Evolutionary conservation across 768 basidiomycete species (phyloP).

Genomic region (Phaeotremella skinneri): DNA sequence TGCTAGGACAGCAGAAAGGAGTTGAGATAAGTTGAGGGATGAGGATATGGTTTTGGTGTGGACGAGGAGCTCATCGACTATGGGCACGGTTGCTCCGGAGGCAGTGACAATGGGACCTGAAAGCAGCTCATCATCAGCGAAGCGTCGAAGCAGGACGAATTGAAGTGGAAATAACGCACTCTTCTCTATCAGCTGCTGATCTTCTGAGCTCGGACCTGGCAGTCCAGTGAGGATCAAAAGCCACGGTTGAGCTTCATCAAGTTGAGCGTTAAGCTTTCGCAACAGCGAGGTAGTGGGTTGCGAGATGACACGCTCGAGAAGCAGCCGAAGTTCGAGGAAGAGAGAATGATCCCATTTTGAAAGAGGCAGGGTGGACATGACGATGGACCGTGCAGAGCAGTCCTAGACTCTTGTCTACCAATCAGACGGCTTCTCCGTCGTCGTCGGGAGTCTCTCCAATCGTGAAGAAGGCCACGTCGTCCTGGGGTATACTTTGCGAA

Average conservation of each 20-base stretch:
- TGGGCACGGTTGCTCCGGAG: slow-evolving; percentile 27
- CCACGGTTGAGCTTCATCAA: slow-evolving; percentile 44
- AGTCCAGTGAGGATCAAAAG: slow-evolving; percentile 26
- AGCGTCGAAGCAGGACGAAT: too few relatives aligned
- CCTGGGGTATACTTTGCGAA: too few relatives aligned
- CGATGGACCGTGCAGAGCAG: neutral
- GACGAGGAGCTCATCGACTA: slow-evolving; percentile 30
- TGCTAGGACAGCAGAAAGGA: slow-evolving; percentile 35
- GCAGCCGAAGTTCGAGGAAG: slow-evolving; percentile 39
- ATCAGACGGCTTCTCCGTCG: too few relatives aligned
- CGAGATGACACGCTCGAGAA: slow-evolving; percentile 27
- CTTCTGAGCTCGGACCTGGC: slow-evolving; percentile 32
- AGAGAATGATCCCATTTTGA: slow-evolving; percentile 39
- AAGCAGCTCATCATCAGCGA: neutral
- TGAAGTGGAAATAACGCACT: slow-evolving; percentile 18
- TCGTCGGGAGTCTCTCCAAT: too few relatives aligned
- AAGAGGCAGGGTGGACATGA: slow-evolving; percentile 7
- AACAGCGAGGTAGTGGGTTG: slow-evolving; percentile 38
- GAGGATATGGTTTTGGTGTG: slow-evolving; percentile 31
- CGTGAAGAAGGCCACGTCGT: too few relatives aligned
- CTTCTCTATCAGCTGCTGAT: slow-evolving; percentile 37
- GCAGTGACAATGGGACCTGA: slow-evolving; percentile 26
- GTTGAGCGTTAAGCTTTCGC: slow-evolving; percentile 25
- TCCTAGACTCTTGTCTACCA: too few relatives aligned
- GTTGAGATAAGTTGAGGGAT: slow-evolving; percentile 33